Evolutionary conservation across 2,329 filamentous ascomycete species (phyloP), one percentile per base, ranked within the genome.

Genomic region (Pyrenochaeta sp.): DNA sequence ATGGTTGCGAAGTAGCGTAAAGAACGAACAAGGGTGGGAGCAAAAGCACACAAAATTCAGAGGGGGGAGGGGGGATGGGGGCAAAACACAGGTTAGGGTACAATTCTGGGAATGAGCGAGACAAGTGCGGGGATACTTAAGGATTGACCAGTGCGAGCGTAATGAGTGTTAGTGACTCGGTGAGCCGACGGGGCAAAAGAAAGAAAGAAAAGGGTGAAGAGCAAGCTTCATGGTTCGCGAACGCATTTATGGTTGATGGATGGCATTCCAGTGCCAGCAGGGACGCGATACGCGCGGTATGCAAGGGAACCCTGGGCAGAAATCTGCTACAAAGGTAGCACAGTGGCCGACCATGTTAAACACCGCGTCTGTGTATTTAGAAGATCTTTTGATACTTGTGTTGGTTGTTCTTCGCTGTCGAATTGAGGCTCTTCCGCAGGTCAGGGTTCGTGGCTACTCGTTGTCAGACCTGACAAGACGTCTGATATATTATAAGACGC

Each of bases 1-100:
- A 67, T 69, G 10, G 50, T 53, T 7, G 39, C 32, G 49, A 22
- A 13, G 13, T 3, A n/a, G 19, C 19, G 19, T 19, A 36, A 36
- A n/a, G 40, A 36, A 19, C 0, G 19, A 25, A 25, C n/a, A 25
- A 37, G 46, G 5, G 13, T 12, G 24, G 24, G 25, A 25, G 32
- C 25, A 27, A 46, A 32, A 32, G n/a, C 19, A 46, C 27, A n/a
- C 8, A 25, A 13, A 43, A 25, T 19, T 19, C 19, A 19, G 19
- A 19, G 1, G 19, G 19, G 19, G 19, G 19, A 19, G 19, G 19
- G 19, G 6, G 22, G 22, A 2, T 1, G 6, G 6, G 40, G 22
- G 44, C 24, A 32, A 15, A 32, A 46, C 12, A 46, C 10, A 22
- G 22, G 10, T 19, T 9, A 45, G 13, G 24, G 10, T 27, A 44